These are phyloP conservation scores for Phytophthora tubulina DNA, from an alignment of 352 stramenopile genomes.

Conservation along the genomic window DNA sequence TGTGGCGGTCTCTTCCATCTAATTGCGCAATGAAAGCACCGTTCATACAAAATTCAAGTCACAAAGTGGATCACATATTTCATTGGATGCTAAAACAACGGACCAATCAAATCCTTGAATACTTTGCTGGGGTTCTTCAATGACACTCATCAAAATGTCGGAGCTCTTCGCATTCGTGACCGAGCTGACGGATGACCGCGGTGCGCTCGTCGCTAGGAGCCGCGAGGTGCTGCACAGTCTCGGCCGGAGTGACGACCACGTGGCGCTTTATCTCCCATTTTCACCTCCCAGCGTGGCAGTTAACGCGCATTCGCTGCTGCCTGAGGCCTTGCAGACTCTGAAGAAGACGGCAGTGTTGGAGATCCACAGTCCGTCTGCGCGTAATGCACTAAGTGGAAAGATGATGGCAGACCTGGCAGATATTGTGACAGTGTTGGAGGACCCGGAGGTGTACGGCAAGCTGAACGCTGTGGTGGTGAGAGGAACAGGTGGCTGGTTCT, in stretches of 20 bases:
- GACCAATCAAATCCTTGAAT: too few species aligned
- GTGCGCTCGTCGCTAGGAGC: constrained; percentile 45
- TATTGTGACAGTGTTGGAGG: constrained; percentile 68
- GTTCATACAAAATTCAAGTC: not conserved
- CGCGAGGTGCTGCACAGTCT: constrained; percentile 61
- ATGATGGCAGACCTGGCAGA: constrained; percentile 92
- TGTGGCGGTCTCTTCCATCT: constrained; percentile 23
- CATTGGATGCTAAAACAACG: too few species aligned
- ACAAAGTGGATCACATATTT: too few species aligned
- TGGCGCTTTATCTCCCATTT: constrained; percentile 50
- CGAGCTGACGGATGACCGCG: constrained; percentile 47
- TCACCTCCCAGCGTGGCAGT: not conserved
- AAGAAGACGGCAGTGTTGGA: constrained; percentile 68
- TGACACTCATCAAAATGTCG: constrained; percentile 8
- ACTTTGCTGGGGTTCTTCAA: constrained; percentile 7
- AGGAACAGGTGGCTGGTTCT: constrained; percentile 81
- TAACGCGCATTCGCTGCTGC: constrained; percentile 14
- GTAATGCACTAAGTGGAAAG: constrained; percentile 84
- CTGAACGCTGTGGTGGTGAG: constrained; percentile 75
- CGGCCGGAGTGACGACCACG: constrained; percentile 39
- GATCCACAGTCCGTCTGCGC: constrained; percentile 71
- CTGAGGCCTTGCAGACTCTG: constrained; percentile 36
- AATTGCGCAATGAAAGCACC: constrained; percentile 1
- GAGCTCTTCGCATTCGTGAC: constrained; percentile 69
- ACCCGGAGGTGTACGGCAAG: constrained; percentile 53